Percentiles rank a stretch among this genome's conserved stretches.
phyloP scores from a whole-genome alignment of 2,329 filamentous ascomycete species.

The Corinectria fuckeliana region DNA sequence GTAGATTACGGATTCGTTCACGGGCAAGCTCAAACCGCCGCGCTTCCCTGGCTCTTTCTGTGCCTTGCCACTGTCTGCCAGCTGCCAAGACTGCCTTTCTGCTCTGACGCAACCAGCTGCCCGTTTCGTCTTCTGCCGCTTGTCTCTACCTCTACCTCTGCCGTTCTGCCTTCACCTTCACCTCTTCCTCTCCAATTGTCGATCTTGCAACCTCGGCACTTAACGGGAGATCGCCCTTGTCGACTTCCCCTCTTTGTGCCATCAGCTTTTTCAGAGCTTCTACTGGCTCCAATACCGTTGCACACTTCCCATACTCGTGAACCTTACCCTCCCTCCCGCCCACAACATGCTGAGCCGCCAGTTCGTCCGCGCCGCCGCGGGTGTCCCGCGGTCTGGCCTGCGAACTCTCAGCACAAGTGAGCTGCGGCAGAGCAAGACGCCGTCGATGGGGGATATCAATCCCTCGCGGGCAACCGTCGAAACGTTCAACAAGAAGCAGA shows the following conservation, averaged over 20 bases:
- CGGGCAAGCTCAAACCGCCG: constrained; percentile 33
- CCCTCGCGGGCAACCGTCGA: constrained; percentile 68
- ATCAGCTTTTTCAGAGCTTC: constrained; percentile 1
- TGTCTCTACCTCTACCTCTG: constrained; percentile 18
- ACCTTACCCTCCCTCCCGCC: constrained; percentile 16
- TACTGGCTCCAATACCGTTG: constrained; percentile 20
- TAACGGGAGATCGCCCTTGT: constrained; percentile 23
- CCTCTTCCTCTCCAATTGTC: constrained; percentile 24
- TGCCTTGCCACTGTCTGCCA: constrained; percentile 29
- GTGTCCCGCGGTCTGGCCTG: constrained; percentile 54
- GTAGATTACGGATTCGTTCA: constrained; percentile 15
- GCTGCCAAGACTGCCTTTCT: constrained; percentile 27
- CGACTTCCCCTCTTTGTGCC: constrained; percentile 21
- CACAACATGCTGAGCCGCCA: constrained; percentile 58
- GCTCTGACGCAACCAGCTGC: constrained; percentile 36
- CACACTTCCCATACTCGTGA: constrained; percentile 9
- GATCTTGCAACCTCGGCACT: constrained; percentile 27
- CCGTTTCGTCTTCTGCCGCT: constrained; percentile 28
- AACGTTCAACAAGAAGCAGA: constrained; percentile 83
- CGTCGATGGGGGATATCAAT: constrained; percentile 86
- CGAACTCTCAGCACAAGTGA: constrained; percentile 66
- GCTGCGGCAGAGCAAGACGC: constrained; percentile 56
- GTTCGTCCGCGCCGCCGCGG: constrained; percentile 52
- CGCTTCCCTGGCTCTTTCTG: constrained; percentile 33
- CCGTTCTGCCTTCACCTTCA: constrained; percentile 26